Evolutionary conservation across 2,329 filamentous ascomycete genomes (phyloP).

Genomic region (Cadophora gregata): DNA sequence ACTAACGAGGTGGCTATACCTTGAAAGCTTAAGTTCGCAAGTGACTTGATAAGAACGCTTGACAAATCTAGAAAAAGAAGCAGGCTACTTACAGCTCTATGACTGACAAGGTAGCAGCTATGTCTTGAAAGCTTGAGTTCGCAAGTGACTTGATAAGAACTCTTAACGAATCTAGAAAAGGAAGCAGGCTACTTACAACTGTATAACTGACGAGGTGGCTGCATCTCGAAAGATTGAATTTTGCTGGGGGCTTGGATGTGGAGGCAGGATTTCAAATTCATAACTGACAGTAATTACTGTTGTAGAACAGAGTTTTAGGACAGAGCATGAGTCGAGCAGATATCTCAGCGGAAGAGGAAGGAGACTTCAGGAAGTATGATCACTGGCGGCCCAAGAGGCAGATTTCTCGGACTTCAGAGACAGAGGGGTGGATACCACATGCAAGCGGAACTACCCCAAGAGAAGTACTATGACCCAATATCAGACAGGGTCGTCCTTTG

Average conservation of each 20-base stretch:
- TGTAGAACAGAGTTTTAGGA: neutral
- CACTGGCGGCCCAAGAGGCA: neutral
- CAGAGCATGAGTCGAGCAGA: neutral
- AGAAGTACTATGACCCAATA: neutral
- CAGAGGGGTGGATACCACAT: neutral
- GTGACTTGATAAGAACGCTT: neutral
- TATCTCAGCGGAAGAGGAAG: conserved; percentile 3
- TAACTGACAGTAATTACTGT: neutral
- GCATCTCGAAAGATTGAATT: neutral
- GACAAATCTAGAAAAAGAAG: too few relatives aligned
- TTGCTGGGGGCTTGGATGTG: too few relatives aligned
- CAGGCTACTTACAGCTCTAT: too few relatives aligned
- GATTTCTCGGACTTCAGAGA: neutral
- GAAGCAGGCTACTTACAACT: neutral
- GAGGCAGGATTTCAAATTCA: neutral
- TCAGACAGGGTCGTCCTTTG: neutral
- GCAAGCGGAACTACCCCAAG: neutral
- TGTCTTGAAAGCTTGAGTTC: neutral
- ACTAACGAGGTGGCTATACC: too few relatives aligned
- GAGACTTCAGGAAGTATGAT: neutral
- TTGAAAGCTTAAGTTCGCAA: neutral
- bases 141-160: neutral
- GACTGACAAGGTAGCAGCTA: too few relatives aligned
- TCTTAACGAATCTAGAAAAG: neutral
- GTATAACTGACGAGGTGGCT: neutral